Base-by-base conservation (phyloP, 768 basidiomycete genomes). In the Botryobasidium botryosum region DNA sequence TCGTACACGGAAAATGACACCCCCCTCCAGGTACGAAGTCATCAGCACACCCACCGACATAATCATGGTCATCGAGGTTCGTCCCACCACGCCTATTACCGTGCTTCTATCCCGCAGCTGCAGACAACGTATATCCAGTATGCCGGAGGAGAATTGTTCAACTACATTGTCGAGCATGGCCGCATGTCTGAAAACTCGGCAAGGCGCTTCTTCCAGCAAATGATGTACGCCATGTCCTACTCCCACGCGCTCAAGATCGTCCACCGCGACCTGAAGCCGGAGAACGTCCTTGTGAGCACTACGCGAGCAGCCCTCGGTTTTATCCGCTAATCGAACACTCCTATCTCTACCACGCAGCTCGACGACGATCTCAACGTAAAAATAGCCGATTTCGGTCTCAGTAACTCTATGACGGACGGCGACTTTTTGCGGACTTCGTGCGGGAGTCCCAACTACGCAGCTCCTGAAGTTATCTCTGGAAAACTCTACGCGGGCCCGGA, bases 401-500 rank as follows among this genome's bases (percentile, higher is more conserved):
- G 47, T 27, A 50, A 50, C 21, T 33, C 40, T 27, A 50, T 48
- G 46, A 49, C 78, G 56, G 92, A 97, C 54, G 94, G 92, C 1
- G 90, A 91, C 57, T 97, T 97, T 61, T 66, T 99, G 46, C 87
- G 88, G 56, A 99, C 94, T 6, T 91, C 86, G 53, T 99, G 94
- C 60, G 92, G 94, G 1, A 90, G 86, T 58, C 94, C 94, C 1
- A 97, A 99, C 60, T 99, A 99, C 55, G 94, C 94, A 45, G 92
- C 94, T 0, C 94, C 94, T 1, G 94, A 99, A 57, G 92, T 99
- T 55, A 94, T 99, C 51, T 74, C 80, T 15, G 94, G 94, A 4
- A 84, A 85, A 24, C 70, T 91, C 6, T 99, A 99, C 57, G 88
- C 88, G 0, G 94, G 94, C 1, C 91, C 92, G 0, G 94, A 97